These are phyloP conservation scores for Epichloe hybrida DNA, from an alignment of 2,329 filamentous ascomycete species.

Conservation along the genomic window DNA sequence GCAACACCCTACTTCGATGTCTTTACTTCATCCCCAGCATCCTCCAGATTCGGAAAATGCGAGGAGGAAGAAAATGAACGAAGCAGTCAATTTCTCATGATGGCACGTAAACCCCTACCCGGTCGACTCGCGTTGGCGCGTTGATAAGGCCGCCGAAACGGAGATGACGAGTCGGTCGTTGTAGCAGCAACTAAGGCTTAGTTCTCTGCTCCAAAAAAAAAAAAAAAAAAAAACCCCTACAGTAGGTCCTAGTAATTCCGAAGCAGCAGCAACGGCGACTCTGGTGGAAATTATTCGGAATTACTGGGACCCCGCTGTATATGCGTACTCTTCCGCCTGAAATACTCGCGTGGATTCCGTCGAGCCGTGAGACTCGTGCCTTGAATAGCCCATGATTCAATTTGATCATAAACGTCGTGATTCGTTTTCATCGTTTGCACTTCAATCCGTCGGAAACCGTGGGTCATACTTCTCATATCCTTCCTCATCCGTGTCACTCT, in stretches of 20 bases:
- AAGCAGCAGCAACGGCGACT: no score
- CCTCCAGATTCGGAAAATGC: neutral
- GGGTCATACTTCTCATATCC: constrained; percentile 58
- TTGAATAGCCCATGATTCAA: neutral
- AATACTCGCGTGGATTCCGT: no score
- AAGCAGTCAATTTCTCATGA: neutral
- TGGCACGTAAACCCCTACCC: neutral
- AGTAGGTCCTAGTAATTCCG: no score
- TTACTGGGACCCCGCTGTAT: no score
- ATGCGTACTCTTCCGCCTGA: neutral
- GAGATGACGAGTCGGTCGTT: neutral
- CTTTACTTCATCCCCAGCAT: neutral
- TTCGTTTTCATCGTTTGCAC: neutral
- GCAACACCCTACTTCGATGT: neutral
- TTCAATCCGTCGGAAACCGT: constrained; percentile 44
- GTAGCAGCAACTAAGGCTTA: neutral
- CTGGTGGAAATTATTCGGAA: no score
- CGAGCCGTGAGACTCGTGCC: no score
- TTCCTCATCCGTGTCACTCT: constrained; percentile 57
- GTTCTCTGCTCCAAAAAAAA: neutral
- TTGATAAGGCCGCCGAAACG: neutral
- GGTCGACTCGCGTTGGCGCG: neutral
- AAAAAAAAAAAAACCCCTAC: no score
- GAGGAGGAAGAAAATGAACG: neutral
- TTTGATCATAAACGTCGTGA: neutral